Evolutionary conservation across 768 basidiomycete genomes (phyloP).

Genomic region (Panus rudis): DNA sequence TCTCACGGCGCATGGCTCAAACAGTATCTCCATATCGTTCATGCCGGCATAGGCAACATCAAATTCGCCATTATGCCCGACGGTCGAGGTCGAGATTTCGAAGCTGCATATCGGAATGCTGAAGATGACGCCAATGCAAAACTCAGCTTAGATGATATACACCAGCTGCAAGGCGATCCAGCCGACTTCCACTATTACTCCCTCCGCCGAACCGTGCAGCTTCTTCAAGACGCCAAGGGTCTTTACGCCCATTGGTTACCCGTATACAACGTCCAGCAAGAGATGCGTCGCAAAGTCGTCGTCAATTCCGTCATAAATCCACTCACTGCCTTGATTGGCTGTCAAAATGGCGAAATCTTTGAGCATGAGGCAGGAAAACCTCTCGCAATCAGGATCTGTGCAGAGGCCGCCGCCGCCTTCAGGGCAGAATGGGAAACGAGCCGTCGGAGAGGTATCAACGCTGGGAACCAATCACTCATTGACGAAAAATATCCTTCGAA

Average conservation of each 20-base stretch:
- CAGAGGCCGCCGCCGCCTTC: slow-evolving; percentile 66
- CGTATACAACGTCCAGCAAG: slow-evolving; percentile 56
- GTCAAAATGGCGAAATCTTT: slow-evolving; percentile 74
- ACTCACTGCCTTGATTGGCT: slow-evolving; percentile 73
- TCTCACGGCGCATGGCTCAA: slow-evolving; percentile 72
- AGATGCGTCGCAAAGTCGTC: slow-evolving; percentile 74
- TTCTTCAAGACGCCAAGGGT: slow-evolving; percentile 45
- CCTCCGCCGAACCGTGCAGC: slow-evolving; percentile 63
- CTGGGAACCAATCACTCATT: slow-evolving; percentile 13
- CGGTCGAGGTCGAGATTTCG: slow-evolving; percentile 52
- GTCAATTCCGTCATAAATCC: slow-evolving; percentile 82
- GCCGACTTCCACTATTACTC: slow-evolving; percentile 42
- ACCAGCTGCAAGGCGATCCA: slow-evolving; percentile 24
- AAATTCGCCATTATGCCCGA: slow-evolving; percentile 80
- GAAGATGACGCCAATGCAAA: slow-evolving; percentile 25
- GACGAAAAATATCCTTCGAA: slow-evolving; percentile 33
- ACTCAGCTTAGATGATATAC: slow-evolving; percentile 50
- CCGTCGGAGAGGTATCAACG: slow-evolving; percentile 14
- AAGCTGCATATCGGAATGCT: slow-evolving; percentile 28
- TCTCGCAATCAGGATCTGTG: slow-evolving; percentile 49
- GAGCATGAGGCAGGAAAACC: slow-evolving; percentile 32
- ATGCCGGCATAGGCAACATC: slow-evolving; percentile 63
- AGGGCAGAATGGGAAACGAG: slow-evolving; percentile 36
- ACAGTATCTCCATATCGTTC: slow-evolving; percentile 48
- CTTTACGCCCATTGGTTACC: slow-evolving; percentile 62